Conservation (phyloP, 2,329 filamentous ascomycete species). For the Fusarium zealandicum region DNA sequence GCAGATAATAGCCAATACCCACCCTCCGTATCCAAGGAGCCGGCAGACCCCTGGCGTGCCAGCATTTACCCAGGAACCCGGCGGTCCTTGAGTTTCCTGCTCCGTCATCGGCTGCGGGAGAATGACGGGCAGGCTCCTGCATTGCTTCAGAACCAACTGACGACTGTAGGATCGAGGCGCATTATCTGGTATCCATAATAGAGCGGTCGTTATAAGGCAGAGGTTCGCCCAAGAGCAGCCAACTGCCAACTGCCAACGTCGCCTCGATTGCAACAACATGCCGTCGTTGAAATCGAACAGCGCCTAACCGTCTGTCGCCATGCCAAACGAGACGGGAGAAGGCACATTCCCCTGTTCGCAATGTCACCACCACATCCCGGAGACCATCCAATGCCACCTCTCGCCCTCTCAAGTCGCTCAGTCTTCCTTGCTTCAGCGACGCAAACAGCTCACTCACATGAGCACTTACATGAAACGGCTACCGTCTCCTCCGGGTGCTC, state of each 20-base stretch:
- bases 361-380: constrained; percentile 21
- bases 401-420: constrained; percentile 14
- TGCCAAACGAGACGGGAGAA: too few species aligned
- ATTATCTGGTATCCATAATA: constrained; percentile 4
- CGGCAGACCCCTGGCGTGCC: constrained; percentile 17
- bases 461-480: constrained; percentile 23
- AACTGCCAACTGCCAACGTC: background rate
- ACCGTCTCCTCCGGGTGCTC: background rate
- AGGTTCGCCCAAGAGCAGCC: constrained; percentile 9
- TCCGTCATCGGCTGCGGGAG: constrained; percentile 20
- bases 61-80: constrained; percentile 37
- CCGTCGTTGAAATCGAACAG: background rate
- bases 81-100: constrained; percentile 27
- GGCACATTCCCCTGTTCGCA: background rate
- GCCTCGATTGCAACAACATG: background rate
- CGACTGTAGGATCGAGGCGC: constrained; percentile 30
- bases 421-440: constrained; percentile 13
- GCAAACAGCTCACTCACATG: constrained; percentile 23
- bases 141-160: constrained; percentile 17
- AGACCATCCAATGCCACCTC: constrained; percentile 33
- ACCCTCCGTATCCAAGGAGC: constrained; percentile 16
- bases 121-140: background rate
- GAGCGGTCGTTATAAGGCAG: constrained; percentile 20
- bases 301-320: background rate
- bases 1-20: constrained; percentile 7